These are phyloP conservation scores for Aphanomyces euteiches DNA, from an alignment of 352 stramenopile genomes.

Conservation along the genomic window DNA sequence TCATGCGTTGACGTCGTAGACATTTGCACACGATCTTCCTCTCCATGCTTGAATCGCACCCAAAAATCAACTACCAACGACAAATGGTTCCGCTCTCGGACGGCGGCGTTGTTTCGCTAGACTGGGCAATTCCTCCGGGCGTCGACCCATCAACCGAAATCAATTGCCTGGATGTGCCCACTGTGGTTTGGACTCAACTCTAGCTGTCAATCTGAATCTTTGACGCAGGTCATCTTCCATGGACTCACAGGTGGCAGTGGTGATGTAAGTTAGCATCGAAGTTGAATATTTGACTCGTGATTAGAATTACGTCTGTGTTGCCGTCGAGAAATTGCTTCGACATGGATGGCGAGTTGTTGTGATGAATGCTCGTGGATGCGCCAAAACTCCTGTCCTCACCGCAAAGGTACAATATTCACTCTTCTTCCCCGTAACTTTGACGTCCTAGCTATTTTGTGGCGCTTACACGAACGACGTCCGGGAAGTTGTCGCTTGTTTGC, in stretches of 20 bases:
- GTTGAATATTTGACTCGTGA: background rate
- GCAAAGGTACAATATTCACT: conserved; percentile 32
- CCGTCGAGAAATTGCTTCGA: conserved; percentile 39
- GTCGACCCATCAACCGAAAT: conserved; percentile 30
- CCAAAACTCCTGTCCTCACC: conserved; percentile 52
- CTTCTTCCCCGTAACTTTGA: background rate
- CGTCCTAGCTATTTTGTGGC: conserved; percentile 53
- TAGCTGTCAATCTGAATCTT: background rate
- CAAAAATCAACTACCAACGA: conserved; percentile 47
- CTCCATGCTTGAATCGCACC: conserved; percentile 12
- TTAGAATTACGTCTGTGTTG: conserved; percentile 58
- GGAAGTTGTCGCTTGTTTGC: conserved; percentile 41
- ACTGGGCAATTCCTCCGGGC: conserved; percentile 55
- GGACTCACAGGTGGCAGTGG: conserved; percentile 17
- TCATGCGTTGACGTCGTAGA: background rate
- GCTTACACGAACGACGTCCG: conserved; percentile 69
- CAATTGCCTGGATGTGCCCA: conserved; percentile 34
- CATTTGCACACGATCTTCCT: conserved; percentile 22
- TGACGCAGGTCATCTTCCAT: conserved; percentile 15
- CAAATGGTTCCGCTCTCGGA: conserved; percentile 59
- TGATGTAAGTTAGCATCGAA: conserved; percentile 5
- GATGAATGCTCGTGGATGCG: conserved; percentile 67
- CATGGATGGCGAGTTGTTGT: conserved; percentile 67
- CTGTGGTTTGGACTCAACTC: conserved; percentile 30
- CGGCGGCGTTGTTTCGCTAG: conserved; percentile 64